Percentiles rank a stretch among this genome's conserved stretches.
Conservation (phyloP, 768 basidiomycete genomes). For the Hysterangium stoloniferum region DNA sequence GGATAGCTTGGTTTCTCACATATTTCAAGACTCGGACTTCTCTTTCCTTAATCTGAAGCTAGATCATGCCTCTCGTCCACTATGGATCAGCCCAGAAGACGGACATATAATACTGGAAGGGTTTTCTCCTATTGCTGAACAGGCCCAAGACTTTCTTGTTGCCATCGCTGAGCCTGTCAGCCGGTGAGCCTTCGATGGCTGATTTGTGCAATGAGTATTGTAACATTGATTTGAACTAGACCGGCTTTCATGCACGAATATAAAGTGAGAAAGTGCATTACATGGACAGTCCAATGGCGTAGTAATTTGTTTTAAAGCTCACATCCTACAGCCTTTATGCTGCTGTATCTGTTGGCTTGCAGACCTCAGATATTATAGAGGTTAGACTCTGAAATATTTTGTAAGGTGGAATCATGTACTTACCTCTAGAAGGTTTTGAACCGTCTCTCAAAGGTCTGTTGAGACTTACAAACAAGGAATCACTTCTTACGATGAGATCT, state of each 20-base stretch:
- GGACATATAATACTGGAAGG: slow-evolving; percentile 94
- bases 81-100: slow-evolving; percentile 94
- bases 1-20: slow-evolving; percentile 69
- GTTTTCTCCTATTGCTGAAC: slow-evolving; percentile 95
- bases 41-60: slow-evolving; percentile 80
- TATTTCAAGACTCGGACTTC: slow-evolving; percentile 81
- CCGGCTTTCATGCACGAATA: slow-evolving; percentile 99
- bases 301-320: slow-evolving; percentile 38
- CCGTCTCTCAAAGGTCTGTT: slow-evolving; percentile 63
- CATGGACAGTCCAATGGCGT: background rate
- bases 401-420: slow-evolving; percentile 24
- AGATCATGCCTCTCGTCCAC: slow-evolving; percentile 86
- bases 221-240: slow-evolving; percentile 36
- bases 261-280: slow-evolving; percentile 27
- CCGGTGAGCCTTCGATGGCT: slow-evolving; percentile 58
- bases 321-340: slow-evolving; percentile 98
- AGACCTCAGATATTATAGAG: slow-evolving; percentile 98
- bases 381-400: slow-evolving; percentile 39
- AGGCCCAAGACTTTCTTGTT: slow-evolving; percentile 96
- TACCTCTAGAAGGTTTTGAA: slow-evolving; percentile 57
- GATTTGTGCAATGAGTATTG: background rate
- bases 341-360: slow-evolving; percentile 94
- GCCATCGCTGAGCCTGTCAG: slow-evolving; percentile 98
- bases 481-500: slow-evolving; percentile 7
- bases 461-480: background rate